Base-by-base conservation (phyloP, 2,329 filamentous ascomycete species). In the Didymella segeticola region DNA sequence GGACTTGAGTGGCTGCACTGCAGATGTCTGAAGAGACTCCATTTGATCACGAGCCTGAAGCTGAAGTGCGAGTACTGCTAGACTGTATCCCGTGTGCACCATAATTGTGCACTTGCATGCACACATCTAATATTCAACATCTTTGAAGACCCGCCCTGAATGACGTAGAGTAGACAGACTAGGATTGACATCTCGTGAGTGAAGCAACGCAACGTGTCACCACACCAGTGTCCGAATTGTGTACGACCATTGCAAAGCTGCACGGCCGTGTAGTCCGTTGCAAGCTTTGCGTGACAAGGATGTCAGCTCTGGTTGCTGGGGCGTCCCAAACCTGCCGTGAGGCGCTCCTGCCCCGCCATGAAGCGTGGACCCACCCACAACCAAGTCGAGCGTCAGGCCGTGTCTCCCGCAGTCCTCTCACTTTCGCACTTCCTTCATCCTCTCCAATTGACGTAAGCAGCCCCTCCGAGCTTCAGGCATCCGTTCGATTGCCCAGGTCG, bases 381-480 rank as follows among this genome's bases (percentile, higher is more conserved):
- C 53, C 60, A 53, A 56, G 53, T 48, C 56, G 58, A 59, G 58
- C 58, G 38, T 62, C 61, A 56, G 47, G 62, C 49, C 59, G 58
- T 49, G 51, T 48, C 43, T 61, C 53, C 54, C 58, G 53, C 57
- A 47, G 42, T 53, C 26, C 39, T 37, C 62, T 52, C 47, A 48
- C 56, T 53, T 63, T 52, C 45, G 41, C 58, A 43, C 49, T 49
- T 56, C 46, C 53, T 49, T 58, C 61, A 56, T 62, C 63, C 57
- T 60, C 53, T 47, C 50, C 51, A 50, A 58, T 63, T 58, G 56
- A 67, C 56, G 70, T 73, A 67, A 70, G 69, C 59, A 53, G 36
- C 48, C 42, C 42, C 36, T 33, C 34, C 42, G 23, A 26, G 33
- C 51, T 46, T 39, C 34, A 67, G 63, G 60, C 69, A 61, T 37